phyloP scores from a whole-genome alignment of 2,329 filamentous ascomycete species.

The Apiospora arundinis region DNA sequence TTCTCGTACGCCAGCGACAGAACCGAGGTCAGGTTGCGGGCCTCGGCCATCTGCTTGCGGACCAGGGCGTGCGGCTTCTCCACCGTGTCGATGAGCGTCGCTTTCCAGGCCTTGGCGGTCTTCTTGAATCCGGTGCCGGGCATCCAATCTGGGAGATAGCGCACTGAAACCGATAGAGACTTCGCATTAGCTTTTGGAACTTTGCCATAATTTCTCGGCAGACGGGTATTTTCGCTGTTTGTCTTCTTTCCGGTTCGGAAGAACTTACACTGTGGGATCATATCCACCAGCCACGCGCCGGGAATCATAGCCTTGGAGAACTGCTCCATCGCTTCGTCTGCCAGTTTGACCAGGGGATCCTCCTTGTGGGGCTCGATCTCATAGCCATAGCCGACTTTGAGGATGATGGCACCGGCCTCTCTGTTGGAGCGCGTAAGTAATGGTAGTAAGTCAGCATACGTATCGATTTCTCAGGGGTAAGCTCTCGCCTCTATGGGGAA shows the following conservation, averaged over 20 bases:
- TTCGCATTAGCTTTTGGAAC: too few species aligned
- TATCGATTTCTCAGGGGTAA: too few species aligned
- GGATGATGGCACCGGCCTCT: conserved; percentile 37
- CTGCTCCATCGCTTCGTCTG: conserved; percentile 29
- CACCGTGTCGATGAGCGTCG: conserved; percentile 21
- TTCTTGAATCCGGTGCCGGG: conserved; percentile 37
- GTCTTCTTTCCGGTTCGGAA: too few species aligned
- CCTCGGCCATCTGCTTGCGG: conserved; percentile 29
- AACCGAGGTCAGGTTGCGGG: conserved; percentile 27
- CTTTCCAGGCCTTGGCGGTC: conserved; percentile 26
- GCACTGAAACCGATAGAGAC: conserved; percentile 26
- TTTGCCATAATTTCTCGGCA: too few species aligned
- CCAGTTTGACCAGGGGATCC: conserved; percentile 34
- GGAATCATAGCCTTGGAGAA: conserved; percentile 29
- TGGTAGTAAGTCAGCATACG: conserved; percentile 18
- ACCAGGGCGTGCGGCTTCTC: conserved; percentile 34
- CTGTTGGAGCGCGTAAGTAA: conserved; percentile 32
- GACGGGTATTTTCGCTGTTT: too few species aligned
- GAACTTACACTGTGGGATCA: conserved; percentile 33
- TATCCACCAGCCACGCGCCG: conserved; percentile 37
- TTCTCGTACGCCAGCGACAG: conserved; percentile 26
- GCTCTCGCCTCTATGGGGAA: too few species aligned
- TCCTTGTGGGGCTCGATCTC: conserved; percentile 29
- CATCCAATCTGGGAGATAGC: conserved; percentile 36
- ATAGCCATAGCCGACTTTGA: conserved; percentile 40